Base-by-base conservation (phyloP, 2,329 filamentous ascomycete species). In the Talaromyces verruculosus region DNA sequence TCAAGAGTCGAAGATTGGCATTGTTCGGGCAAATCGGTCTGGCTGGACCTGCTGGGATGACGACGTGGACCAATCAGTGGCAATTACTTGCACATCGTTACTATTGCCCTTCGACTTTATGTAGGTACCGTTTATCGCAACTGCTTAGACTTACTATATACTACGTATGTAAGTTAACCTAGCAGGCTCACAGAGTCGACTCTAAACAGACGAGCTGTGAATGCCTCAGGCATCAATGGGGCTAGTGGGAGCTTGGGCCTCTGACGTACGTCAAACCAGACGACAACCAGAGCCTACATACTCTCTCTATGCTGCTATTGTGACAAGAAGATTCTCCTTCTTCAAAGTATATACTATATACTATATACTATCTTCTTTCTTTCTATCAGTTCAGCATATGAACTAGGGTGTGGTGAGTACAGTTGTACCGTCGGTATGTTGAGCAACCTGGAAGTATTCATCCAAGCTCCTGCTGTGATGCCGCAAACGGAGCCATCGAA, bases 11-110 rank as follows among this genome's bases (percentile, higher is more conserved):
- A 49, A 17, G 2, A 51, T 25, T 51, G 47, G 13, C 22, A 51
- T 17, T 51, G 45, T 49, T 25, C 22, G 45, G 45, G 22, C 49
- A 30, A 51, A 33, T n/a, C 28, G 28, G 19, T 19, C 51, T 53
- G 51, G 22, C 47, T 28, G 47, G 47, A 3, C 11, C 45, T 49
- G n/a, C n/a, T 11, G 22, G 19, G 30, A 55, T 55, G 51, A 35
- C 51, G 58, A 61, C 58, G 58, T 61, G 58, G 58, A 47, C 58
- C 58, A 61, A 61, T 61, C 58, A 45, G 58, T 70, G 68, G 65
- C 39, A 63, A 67, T 70, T 37, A 19, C 17, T 43, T 43, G 41
- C 39, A 43, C 11, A 37, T 13, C 35, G 11, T 37, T 37, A 37
- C 11, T 25, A 25, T 25, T 37, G 35, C 35, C 13, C 17, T 43